Base-by-base conservation (phyloP, 2,329 filamentous ascomycete genomes). In the Atkinsonella texensis region DNA sequence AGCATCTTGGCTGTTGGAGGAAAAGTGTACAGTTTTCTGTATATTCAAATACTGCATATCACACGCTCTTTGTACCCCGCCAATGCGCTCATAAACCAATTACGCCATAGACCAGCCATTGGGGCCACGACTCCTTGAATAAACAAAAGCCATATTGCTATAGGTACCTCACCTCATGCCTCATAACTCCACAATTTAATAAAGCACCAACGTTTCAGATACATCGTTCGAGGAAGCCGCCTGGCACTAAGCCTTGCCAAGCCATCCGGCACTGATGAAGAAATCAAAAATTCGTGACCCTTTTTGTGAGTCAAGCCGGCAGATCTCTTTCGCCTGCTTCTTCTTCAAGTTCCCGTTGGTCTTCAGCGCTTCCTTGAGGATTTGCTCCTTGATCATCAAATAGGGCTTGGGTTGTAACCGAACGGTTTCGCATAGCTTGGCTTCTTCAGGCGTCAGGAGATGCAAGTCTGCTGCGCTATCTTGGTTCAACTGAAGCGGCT, bases 371-470 rank as follows among this genome's bases (percentile, higher is more conserved):
- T 97, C 91, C 60, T 88, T 87, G 49, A 97, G 69, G n/a, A 97
- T 75, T 55, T 87, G 83, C 65, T 96, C 89, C 68, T 98, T 98
- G 68, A 97, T 89, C 63, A 89, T 89, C 5, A 96, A 70, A 66
- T 96, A 98, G 1, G 93, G 88, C 71, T 98, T 98, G 0, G 93
- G 93, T 67, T 93, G 86, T 49, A 98, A 71, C 42, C 89, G 81
- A 13, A 95, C 77, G 41, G 85, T 77, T 59, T 87, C 87, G 70
- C 93, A 98, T 0, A 98, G 72, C 61, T 95, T 88, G 4, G 81
- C 74, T 67, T 98, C 93, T 57, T 94, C 89, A 1, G 83, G 77
- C 0, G 86, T 88, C 43, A 98, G 73, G 0, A 98, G 79, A 61
- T 97, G 93, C 31, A 91, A 69, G 64, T 97, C 93, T 0, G 86